Percentiles rank a stretch among this genome's conserved stretches.
Evolutionary conservation across 1,284 basidiomycete species (phyloP).

Genomic region (Cutaneotrichosporon cyanovorans): DNA sequence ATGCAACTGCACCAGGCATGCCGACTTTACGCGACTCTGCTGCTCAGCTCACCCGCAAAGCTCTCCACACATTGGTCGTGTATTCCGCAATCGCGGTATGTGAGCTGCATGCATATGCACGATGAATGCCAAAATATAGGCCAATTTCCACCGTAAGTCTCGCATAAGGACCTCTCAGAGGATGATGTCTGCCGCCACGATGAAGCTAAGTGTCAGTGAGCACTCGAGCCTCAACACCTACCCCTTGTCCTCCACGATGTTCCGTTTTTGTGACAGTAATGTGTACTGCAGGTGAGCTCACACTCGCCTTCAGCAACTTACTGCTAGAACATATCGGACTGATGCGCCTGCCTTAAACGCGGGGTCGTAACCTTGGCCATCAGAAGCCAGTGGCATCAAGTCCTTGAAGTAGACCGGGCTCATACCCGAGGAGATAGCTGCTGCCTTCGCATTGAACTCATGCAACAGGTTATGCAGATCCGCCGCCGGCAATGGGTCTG

Average conservation of each 20-base stretch:
- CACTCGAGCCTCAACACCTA: slow-evolving; percentile 11
- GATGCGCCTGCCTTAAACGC: no score
- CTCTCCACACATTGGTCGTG: no score
- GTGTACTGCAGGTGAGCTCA: slow-evolving; percentile 29
- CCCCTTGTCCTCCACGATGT: slow-evolving; percentile 44
- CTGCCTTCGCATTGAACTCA: slow-evolving; percentile 30
- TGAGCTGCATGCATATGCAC: no score
- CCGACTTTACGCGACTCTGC: no score
- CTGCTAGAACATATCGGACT: slow-evolving; percentile 28
- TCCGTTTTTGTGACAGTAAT: slow-evolving; percentile 37
- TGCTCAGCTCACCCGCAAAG: no score
- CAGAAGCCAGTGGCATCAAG: slow-evolving; percentile 23
- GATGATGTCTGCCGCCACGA: not conserved
- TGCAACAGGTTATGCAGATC: slow-evolving; percentile 43
- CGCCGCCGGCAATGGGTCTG: slow-evolving; percentile 40
- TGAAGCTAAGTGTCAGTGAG: not conserved
- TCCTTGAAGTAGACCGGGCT: not conserved
- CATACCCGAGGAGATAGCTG: slow-evolving; percentile 8
- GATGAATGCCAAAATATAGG: no score
- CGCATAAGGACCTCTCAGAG: no score
- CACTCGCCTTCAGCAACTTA: slow-evolving; percentile 18
- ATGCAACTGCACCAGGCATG: no score
- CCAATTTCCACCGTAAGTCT: no score
- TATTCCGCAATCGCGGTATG: no score
- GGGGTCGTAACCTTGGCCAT: slow-evolving; percentile 19